A percentile compares a stretch with the other conserved stretches of the same genome.
These are phyloP conservation scores for Botrytis cinerea DNA, from an alignment of 2,329 filamentous ascomycete species.

Conservation along the genomic window DNA sequence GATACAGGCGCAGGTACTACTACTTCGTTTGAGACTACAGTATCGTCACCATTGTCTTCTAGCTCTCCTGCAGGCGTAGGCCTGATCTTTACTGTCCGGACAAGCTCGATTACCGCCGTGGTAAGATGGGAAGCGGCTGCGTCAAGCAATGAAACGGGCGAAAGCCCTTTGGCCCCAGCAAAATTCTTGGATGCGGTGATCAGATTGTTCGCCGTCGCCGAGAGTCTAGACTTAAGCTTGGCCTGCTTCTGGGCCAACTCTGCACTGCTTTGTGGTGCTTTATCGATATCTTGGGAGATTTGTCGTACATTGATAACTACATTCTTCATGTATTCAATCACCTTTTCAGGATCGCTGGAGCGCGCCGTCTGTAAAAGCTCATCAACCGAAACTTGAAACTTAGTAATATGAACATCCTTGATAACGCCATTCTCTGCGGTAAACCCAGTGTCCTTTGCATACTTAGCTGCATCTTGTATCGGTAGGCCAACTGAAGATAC, in stretches of 20 bases:
- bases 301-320: slow-evolving; percentile 81
- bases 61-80: slow-evolving; percentile 73
- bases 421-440: slow-evolving; percentile 74
- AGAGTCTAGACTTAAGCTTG: slow-evolving; percentile 78
- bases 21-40: slow-evolving; percentile 66
- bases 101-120: slow-evolving; percentile 79
- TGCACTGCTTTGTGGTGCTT: slow-evolving; percentile 53
- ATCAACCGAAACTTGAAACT: slow-evolving; percentile 92
- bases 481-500: slow-evolving; percentile 76
- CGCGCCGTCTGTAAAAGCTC: slow-evolving; percentile 81
- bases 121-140: slow-evolving; percentile 90
- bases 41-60: slow-evolving; percentile 74
- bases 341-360: slow-evolving; percentile 68
- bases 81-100: slow-evolving; percentile 81
- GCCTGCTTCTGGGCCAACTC: slow-evolving; percentile 58
- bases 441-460: slow-evolving; percentile 66
- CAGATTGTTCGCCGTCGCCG: slow-evolving; percentile 91
- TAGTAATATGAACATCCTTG: slow-evolving; percentile 89
- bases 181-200: slow-evolving; percentile 96
- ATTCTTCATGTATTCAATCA: slow-evolving; percentile 83
- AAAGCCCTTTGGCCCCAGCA: slow-evolving; percentile 76
- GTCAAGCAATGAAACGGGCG: slow-evolving; percentile 89
- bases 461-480: slow-evolving; percentile 68
- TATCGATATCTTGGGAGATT: slow-evolving; percentile 79
- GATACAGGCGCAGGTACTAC: slow-evolving; percentile 39